Evolutionary conservation across 345 rosid genomes (phyloP), one percentile per base, ranked within the genome.

Genomic region (Syzygium grande): DNA sequence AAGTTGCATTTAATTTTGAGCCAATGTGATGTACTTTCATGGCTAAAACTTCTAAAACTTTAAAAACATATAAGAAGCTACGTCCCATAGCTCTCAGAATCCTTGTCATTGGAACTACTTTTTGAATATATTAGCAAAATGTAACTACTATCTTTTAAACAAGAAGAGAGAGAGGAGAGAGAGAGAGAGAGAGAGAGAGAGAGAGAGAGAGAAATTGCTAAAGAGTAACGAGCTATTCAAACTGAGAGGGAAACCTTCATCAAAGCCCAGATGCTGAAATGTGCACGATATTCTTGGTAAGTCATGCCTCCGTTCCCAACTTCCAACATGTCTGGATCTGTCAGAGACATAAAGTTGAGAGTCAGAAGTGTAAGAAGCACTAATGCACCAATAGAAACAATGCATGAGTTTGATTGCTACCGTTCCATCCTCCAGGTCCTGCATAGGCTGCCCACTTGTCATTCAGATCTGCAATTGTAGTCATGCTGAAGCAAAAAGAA

Each of bases 361-460:
- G 83, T 73, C 49, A 73, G 49, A 73, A 38, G 83, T 38, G 83
- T 73, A 73, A 34, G 83, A 38, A 73, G 83, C 83, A 73, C 83
- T 38, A 73, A 73, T 21, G 83, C 83, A 38, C n/a, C 63, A 52
- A 88, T 30, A 86, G 59, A 85, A 53, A 43, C 52, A 85, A 87
- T 63, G 83, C 11, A 73, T 22, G n/a, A 38, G 16, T 25, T 34
- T 55, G 52, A 27, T 63, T n/a, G 59, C 92, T 93, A 96, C 99
- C 99, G 91, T 98, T 98, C 99, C 99, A 98, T 92, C 99, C 99
- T 87, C 99, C 98, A 83, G 99, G 99, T 90, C 99, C 99, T 2
- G 99, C 99, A 92, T 96, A 95, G 41, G 98, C 88, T 34, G 99
- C 99, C 99, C 99, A 96, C 90, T 96, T 96, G 90, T 98, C 92